Base-by-base conservation (phyloP, 192 early-diverging fungal genomes). In the Coemansia sp. region DNA sequence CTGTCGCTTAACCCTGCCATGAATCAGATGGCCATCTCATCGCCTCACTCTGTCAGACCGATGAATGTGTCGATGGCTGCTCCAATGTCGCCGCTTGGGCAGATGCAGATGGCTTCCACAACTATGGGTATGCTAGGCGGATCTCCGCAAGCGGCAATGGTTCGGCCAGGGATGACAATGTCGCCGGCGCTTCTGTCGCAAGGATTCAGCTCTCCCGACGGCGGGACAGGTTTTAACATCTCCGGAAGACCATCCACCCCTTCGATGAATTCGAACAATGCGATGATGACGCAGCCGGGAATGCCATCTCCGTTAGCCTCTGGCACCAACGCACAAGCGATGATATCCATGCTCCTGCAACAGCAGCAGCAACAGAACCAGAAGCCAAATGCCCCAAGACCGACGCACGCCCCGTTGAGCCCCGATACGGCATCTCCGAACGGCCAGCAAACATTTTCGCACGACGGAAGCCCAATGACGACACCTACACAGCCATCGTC, bases 341-440 rank as follows among this genome's bases (percentile, higher is more conserved):
- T 79, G 76, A 79, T 79, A 70, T 38, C 70, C 15, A 73, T 73
- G 70, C 59, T 79, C 5, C 27, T 79, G 44, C 75, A 78, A 30
- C 75, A 78, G 9, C 68, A 64, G 15, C 61, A 48, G 25, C 67
- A 66, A 54, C 68, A 78, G 15, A 66, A 67, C 25, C 60, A 67
- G 36, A 61, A 59, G 34, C 62, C 55, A 4, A 45, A 57, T 15
- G 63, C 65, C 28, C 69, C 69, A 31, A 78, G 66, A 47, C 69
- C 57, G 22, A 68, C 75, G 4, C 36, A 62, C 25, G 57, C 58
- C 31, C 75, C 75, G 17, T 52, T 72, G 22, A 62, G 69, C 22
- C 69, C 75, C 6, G 62, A 78, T 14, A 22, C 59, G 45, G 22
- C 45, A 11, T 58, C 55, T 42, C n/a, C 36, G 19, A 54, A 52